Base-by-base conservation (phyloP, 129 eudicot species). In the Rutidosis leptorrhynchoides region DNA sequence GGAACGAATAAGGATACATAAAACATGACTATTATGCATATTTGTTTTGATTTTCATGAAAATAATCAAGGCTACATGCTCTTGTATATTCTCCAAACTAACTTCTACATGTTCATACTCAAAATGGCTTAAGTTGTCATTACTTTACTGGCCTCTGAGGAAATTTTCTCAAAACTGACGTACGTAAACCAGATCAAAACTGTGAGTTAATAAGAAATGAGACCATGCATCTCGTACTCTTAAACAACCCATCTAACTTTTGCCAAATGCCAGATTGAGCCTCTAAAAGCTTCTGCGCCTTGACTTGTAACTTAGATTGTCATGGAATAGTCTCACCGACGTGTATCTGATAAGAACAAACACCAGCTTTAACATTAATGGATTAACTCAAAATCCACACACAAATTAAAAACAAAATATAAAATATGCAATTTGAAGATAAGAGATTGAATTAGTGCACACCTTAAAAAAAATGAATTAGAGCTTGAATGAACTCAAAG, bases 401-500 rank as follows among this genome's bases (percentile, higher is more conserved):
- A 0, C 8, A 30, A 49, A 53, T n/a, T 40, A 27, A 11, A 68
- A 6, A 37, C 7, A 29, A 35, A 0, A 9, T 22, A n/a, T 28
- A 21, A 28, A 21, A 25, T 22, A 12, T 22, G 40, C 23, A 64
- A 52, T 52, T 9, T 20, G 2, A 52, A 52, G 12, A 35, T 7
- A 5, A 35, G 24, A 52, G 20, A 12, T 19, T 19, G 9, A 52
- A 52, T 5, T 58, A 71, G 73, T 70, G 29, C 63, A 15, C 65
- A 93, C 99, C 99, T 86, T 93, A 78, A 77, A 93, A 93, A 69
- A 89, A 76, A 68, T 95, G 73, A 67, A 93, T 73, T 19, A 89
- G 61, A 49, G 99, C 96, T 64, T 93, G 99, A 9, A 86, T 64
- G 65, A 85, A 93, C 73, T 93, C 99, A n/a, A 88, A 93, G 74